phyloP scores from a whole-genome alignment of 257 asterid genomes.

The Leptodermis oblonga region DNA sequence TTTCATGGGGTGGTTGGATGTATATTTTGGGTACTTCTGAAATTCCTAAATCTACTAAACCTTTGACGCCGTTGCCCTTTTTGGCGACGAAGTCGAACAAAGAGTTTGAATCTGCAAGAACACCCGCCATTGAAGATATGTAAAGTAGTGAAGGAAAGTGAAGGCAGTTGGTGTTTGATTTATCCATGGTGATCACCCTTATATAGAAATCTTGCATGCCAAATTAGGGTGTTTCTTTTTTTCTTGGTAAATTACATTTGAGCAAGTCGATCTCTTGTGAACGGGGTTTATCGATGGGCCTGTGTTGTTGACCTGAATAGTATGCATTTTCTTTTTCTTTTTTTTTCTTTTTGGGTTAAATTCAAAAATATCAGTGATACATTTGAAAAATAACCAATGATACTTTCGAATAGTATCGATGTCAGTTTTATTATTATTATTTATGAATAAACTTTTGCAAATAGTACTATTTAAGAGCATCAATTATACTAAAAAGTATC shows the following conservation, averaged over 20 bases:
- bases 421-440: too few species aligned
- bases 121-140: conserved; percentile 25
- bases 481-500: too few species aligned
- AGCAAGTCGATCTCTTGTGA: too few species aligned
- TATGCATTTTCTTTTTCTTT: too few species aligned
- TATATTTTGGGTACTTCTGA: conserved; percentile 17
- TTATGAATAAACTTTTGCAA: too few species aligned
- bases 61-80: conserved; percentile 32
- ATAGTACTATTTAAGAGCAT: too few species aligned
- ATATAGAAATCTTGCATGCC: neutral
- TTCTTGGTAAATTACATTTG: neutral
- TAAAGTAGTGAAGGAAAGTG: neutral
- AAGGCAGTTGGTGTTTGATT: neutral
- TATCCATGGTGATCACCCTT: neutral
- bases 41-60: conserved; percentile 26
- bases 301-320: too few species aligned
- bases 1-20: conserved; percentile 25
- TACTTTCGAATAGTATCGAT: too few species aligned
- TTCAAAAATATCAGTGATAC: too few species aligned
- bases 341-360: too few species aligned
- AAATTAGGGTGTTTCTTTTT: neutral
- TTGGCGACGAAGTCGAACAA: conserved; percentile 26
- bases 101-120: conserved; percentile 17
- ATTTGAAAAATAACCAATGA: too few species aligned
- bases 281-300: too few species aligned